Evolutionary conservation across 345 rosid genomes (phyloP), one percentile per base, ranked within the genome.

Genomic region (Acer yangbiense): DNA sequence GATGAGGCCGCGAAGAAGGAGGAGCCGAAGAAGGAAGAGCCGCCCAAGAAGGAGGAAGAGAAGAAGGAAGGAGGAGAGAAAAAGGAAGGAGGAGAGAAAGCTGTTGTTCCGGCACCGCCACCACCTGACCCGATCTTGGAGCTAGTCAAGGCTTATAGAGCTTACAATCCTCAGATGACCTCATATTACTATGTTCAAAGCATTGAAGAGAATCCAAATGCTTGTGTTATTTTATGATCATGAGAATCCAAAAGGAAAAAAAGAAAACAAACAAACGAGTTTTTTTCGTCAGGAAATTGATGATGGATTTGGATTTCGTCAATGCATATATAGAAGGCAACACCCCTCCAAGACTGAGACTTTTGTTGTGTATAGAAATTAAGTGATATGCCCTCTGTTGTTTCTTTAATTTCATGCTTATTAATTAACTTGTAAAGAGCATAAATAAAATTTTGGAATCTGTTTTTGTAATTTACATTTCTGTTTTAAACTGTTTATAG

Each of bases 151-250:
- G 90, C 96, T 13, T 94, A 94, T 83, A 95, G 77, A 84, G 90
- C 92, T 9, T 92, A 95, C 57, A 93, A 95, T 83, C 98, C 98
- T 82, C 90, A 90, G 25, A 64, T 84, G 82, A 88, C 94, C 25
- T 79, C 85, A 5, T 86, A 95, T 72, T 95, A 93, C 85, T 82
- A 92, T 81, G 93, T 82, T 23, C 99, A 87, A 55, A 95, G 97
- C 86, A 90, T 92, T 55, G 99, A 95, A 69, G 99, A 95, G 90
- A 90, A 93, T 72, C 98, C 99, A 79, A 95, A 92, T 81, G 99
- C 96, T 65, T 95, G 98, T 81, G 91, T 84, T 73, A 93, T 95
- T n/a, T 88, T 83, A 62, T 88, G 52, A 84, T n/a, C n/a, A n/a
- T 43, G 46, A 43, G 46, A 43, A 43, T 43, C 46, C 46, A 43